phyloP scores from a whole-genome alignment of 805 yeast genomes.

The Lachancea thermotolerans region DNA sequence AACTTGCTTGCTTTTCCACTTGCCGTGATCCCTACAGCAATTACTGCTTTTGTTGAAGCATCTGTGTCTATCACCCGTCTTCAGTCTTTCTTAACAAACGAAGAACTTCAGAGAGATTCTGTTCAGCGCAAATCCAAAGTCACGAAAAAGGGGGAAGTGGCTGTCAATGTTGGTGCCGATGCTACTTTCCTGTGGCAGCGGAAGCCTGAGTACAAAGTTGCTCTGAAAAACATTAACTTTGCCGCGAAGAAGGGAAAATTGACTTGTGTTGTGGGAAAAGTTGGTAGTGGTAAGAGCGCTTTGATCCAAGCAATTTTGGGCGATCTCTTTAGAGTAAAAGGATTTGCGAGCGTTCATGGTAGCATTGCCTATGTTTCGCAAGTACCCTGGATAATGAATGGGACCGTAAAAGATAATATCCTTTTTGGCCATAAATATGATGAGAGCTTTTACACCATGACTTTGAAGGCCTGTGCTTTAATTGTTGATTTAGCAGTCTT shows the following conservation, averaged over 20 bases:
- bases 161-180: slow-evolving; percentile 49
- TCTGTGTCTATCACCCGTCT: slow-evolving; percentile 77
- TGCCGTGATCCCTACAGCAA: slow-evolving; percentile 85
- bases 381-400: slow-evolving; percentile 96
- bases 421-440: slow-evolving; percentile 84
- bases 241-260: slow-evolving; percentile 67
- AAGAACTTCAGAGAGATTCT: slow-evolving; percentile 80
- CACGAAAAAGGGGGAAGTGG: slow-evolving; percentile 54
- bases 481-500: slow-evolving; percentile 67
- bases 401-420: slow-evolving; percentile 84
- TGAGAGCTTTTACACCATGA: slow-evolving; percentile 69
- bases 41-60: slow-evolving; percentile 81
- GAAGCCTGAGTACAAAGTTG: slow-evolving; percentile 60
- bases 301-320: slow-evolving; percentile 75
- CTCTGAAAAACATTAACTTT: slow-evolving; percentile 56
- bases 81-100: slow-evolving; percentile 59
- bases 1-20: slow-evolving; percentile 87
- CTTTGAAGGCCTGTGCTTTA: slow-evolving; percentile 85
- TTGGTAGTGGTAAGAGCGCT: slow-evolving; percentile 87
- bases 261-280: slow-evolving; percentile 81
- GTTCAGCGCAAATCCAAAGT: slow-evolving; percentile 40
- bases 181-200: slow-evolving; percentile 79
- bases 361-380: slow-evolving; percentile 85
- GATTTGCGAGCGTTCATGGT: slow-evolving; percentile 68
- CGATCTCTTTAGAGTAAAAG: slow-evolving; percentile 69